Evolutionary conservation across 306 rosid species (phyloP).

Genomic region (Trifolium repens): DNA sequence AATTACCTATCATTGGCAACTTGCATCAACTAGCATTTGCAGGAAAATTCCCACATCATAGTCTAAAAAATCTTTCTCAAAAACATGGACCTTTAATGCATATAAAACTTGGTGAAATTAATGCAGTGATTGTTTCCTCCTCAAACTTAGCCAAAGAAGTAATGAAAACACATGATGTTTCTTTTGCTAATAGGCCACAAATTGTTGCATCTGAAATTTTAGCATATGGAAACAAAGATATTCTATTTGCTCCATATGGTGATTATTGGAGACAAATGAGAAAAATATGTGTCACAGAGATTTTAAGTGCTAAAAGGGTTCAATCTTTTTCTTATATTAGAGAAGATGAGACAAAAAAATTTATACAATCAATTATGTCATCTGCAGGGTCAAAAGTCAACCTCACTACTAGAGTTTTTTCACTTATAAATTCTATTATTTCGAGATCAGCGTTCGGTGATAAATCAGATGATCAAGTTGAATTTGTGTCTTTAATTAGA

Average conservation of each 20-base stretch:
- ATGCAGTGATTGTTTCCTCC: background rate
- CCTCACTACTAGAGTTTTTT: background rate
- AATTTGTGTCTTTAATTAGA: background rate
- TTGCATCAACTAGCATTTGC: constrained; percentile 26
- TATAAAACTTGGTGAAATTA: constrained; percentile 33
- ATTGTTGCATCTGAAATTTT: background rate
- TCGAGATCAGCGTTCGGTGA: constrained; percentile 8
- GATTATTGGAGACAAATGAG: constrained; percentile 20
- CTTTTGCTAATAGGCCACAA: constrained; percentile 27
- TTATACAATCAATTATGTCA: background rate
- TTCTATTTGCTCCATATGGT: constrained; percentile 12
- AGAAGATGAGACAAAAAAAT: constrained; percentile 12
- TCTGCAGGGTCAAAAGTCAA: background rate
- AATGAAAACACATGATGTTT: constrained; percentile 28
- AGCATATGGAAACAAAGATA: background rate
- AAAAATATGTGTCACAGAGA: background rate
- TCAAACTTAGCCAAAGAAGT: constrained; percentile 30
- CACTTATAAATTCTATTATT: background rate
- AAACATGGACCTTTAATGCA: background rate
- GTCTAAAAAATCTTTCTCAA: background rate
- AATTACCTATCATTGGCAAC: constrained; percentile 38
- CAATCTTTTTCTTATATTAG: constrained; percentile 9
- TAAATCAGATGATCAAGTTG: background rate
- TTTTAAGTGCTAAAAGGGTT: constrained; percentile 13
- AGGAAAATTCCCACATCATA: constrained; percentile 23